Evolutionary conservation across 2,329 filamentous ascomycete genomes (phyloP).

Genomic region (Botryotinia narcissicola): DNA sequence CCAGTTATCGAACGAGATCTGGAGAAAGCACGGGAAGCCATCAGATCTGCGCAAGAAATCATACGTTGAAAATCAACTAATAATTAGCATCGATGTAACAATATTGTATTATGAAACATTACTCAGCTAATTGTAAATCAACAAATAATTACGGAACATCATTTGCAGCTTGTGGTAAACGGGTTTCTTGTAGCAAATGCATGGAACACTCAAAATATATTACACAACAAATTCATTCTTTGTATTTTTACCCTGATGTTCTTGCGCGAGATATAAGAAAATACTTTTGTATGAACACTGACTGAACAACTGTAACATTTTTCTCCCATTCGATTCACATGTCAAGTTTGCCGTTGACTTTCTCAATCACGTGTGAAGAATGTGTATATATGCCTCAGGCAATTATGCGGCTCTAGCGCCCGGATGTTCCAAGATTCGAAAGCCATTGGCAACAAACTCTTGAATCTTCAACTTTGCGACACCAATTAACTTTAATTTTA

Average conservation of each 20-base stretch:
- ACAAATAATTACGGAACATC: conserved; percentile 10
- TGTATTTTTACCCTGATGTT: not conserved
- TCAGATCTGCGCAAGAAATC: conserved; percentile 16
- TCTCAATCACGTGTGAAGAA: not conserved
- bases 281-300: not conserved
- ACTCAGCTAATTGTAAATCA: conserved; percentile 4
- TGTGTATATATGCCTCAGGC: not conserved
- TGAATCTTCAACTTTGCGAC: conserved; percentile 6
- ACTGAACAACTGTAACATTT: not conserved
- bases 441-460: not conserved
- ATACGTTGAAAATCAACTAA: conserved; percentile 12
- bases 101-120: conserved; percentile 19
- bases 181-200: not conserved
- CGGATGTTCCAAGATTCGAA: not conserved
- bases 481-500: not conserved
- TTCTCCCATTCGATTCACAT: too few relatives aligned
- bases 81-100: conserved; percentile 19
- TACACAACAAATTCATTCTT: not conserved
- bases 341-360: too few relatives aligned
- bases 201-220: not conserved
- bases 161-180: not conserved
- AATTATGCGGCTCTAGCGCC: not conserved
- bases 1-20: conserved; percentile 12
- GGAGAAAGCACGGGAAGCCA: conserved; percentile 9
- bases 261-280: not conserved